Evolutionary conservation across 2,329 filamentous ascomycete species (phyloP).

Genomic region (Claviceps lovelessii): DNA sequence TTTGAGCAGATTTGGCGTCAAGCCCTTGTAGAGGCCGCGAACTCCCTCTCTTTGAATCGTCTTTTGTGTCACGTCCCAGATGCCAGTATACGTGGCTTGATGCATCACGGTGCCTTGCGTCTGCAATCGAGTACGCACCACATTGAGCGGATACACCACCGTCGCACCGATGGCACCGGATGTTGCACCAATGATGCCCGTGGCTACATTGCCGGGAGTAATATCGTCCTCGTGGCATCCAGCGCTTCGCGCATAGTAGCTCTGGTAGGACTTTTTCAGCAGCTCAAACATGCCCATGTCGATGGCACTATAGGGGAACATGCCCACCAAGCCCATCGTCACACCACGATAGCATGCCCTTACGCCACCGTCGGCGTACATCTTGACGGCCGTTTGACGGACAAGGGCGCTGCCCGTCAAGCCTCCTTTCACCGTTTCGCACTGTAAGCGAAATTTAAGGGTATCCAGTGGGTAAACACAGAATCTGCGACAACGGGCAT

Average conservation of each 20-base stretch:
- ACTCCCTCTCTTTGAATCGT: slow-evolving; percentile 73
- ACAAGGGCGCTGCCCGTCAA: slow-evolving; percentile 73
- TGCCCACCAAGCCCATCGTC: slow-evolving; percentile 84
- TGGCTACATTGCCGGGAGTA: slow-evolving; percentile 64
- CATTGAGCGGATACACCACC: slow-evolving; percentile 90
- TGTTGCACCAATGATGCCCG: slow-evolving; percentile 77
- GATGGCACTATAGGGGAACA: slow-evolving; percentile 96
- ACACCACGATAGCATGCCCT: slow-evolving; percentile 78
- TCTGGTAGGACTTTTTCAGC: slow-evolving; percentile 61
- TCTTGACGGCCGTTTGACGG: slow-evolving; percentile 67
- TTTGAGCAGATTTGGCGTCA: slow-evolving; percentile 91
- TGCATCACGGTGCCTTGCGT: slow-evolving; percentile 91
- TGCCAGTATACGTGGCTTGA: slow-evolving; percentile 76
- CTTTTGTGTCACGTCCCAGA: slow-evolving; percentile 73
- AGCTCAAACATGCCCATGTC: slow-evolving; percentile 93
- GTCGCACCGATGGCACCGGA: slow-evolving; percentile 85
- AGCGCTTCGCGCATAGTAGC: slow-evolving; percentile 51
- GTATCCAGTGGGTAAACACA: slow-evolving; percentile 91
- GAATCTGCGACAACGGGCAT: slow-evolving; percentile 36
- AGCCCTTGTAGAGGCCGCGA: slow-evolving; percentile 80
- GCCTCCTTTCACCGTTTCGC: slow-evolving; percentile 78
- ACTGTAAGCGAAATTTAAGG: slow-evolving; percentile 74
- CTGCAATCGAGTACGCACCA: slow-evolving; percentile 81
- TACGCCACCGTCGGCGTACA: slow-evolving; percentile 65
- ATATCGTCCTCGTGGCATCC: slow-evolving; percentile 75